Percentiles rank a stretch among this genome's conserved stretches.
Evolutionary conservation across 1,284 basidiomycete species (phyloP).

Genomic region (Naganishia sp.): DNA sequence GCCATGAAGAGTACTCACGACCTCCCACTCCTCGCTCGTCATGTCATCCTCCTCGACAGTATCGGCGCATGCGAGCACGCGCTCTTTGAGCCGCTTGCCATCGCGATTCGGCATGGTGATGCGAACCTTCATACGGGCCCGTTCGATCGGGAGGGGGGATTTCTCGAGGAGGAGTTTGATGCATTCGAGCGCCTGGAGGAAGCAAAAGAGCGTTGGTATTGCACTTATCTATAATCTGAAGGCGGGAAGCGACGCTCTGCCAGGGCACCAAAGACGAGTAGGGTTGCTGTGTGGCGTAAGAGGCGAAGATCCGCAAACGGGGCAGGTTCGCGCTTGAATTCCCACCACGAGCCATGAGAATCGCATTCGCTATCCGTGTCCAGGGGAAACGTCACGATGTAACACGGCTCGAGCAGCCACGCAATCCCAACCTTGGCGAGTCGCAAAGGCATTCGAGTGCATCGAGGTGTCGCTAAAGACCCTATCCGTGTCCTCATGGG

Average conservation of each 20-base stretch:
- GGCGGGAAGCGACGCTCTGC: neutral
- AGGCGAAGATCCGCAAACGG: too few relatives aligned
- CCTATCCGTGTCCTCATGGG: too few relatives aligned
- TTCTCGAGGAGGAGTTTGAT: slow-evolving; percentile 79
- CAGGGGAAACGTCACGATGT: too few relatives aligned
- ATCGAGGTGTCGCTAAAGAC: too few relatives aligned
- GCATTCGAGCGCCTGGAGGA: slow-evolving; percentile 77
- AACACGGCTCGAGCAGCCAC: too few relatives aligned
- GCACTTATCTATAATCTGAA: neutral
- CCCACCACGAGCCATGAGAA: too few relatives aligned
- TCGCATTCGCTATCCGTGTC: too few relatives aligned
- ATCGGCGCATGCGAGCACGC: slow-evolving; percentile 70
- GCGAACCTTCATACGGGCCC: slow-evolving; percentile 87
- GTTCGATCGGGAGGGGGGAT: slow-evolving; percentile 82
- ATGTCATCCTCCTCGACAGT: slow-evolving; percentile 77
- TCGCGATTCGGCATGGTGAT: slow-evolving; percentile 76
- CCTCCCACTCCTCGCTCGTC: slow-evolving; percentile 78
- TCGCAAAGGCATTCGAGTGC: too few relatives aligned
- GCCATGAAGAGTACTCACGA: slow-evolving; percentile 60
- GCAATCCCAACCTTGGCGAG: too few relatives aligned
- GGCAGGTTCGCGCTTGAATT: too few relatives aligned
- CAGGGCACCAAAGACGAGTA: too few relatives aligned
- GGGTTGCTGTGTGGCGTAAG: too few relatives aligned
- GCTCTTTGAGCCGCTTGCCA: slow-evolving; percentile 69
- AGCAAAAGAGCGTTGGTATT: neutral